A percentile compares a stretch with the other conserved stretches of the same genome.
Evolutionary conservation across 176 grass and related monocot species (phyloP).

Genomic region (Avena sativa): DNA sequence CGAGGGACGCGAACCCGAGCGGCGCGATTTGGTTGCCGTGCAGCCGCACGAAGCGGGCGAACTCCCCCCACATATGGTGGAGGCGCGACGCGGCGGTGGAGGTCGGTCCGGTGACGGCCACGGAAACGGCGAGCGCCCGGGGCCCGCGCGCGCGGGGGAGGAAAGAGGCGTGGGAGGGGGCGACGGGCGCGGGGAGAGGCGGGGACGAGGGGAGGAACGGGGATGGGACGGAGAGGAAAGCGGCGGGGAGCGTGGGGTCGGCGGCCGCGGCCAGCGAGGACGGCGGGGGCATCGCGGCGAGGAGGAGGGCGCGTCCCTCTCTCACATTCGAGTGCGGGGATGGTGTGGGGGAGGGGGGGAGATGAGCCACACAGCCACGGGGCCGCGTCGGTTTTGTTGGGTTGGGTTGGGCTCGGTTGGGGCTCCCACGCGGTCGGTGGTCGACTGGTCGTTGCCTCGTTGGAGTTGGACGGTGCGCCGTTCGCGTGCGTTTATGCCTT

Average conservation of each 20-base stretch:
- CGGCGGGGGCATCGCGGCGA: slow-evolving; percentile 55
- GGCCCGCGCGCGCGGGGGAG: slow-evolving; percentile 51
- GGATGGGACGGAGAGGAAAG: slow-evolving; percentile 50
- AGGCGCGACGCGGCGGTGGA: slow-evolving; percentile 36
- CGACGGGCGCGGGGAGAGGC: slow-evolving; percentile 34
- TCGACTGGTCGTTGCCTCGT: not conserved
- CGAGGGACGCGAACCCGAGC: slow-evolving; percentile 76
- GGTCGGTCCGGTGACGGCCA: slow-evolving; percentile 14
- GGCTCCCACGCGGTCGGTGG: slow-evolving; percentile 28
- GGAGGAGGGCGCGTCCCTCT: not conserved
- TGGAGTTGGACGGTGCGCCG: slow-evolving; percentile 31
- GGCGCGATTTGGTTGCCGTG: slow-evolving; percentile 70
- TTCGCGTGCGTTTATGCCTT: not conserved
- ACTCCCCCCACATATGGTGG: slow-evolving; percentile 62
- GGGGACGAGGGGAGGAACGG: slow-evolving; percentile 48
- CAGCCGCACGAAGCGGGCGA: slow-evolving; percentile 66
- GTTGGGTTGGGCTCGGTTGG: slow-evolving; percentile 18
- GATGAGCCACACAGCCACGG: slow-evolving; percentile 49
- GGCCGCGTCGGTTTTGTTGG: slow-evolving; percentile 32
- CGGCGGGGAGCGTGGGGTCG: slow-evolving; percentile 49
- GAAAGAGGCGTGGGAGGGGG: slow-evolving; percentile 43
- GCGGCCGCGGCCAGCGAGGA: slow-evolving; percentile 34
- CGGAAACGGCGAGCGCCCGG: slow-evolving; percentile 44
- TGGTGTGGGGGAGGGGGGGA: slow-evolving; percentile 19
- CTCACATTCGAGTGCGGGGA: slow-evolving; percentile 25